These are phyloP conservation scores for Talinum fruticosum DNA, from an alignment of 148 eudicot genomes.

Conservation along the genomic window DNA sequence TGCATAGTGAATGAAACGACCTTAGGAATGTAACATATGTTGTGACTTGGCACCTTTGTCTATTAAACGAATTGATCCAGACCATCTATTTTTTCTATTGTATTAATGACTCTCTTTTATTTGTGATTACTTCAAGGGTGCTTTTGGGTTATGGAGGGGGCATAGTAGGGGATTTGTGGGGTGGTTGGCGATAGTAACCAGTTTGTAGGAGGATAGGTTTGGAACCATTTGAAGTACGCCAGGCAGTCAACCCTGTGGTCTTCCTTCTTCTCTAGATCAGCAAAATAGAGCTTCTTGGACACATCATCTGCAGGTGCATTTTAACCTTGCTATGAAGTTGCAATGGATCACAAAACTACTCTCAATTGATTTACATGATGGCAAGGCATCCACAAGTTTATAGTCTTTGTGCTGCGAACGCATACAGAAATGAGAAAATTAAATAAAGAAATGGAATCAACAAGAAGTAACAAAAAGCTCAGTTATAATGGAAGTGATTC, in stretches of 20 bases:
- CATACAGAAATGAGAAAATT: background rate
- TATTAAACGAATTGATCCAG: no score
- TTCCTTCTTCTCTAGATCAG: background rate
- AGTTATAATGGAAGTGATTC: background rate
- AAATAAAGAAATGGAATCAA: background rate
- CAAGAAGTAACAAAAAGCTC: background rate
- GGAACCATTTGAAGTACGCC: background rate
- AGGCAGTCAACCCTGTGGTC: background rate
- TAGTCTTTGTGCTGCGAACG: background rate
- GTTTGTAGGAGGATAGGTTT: no score
- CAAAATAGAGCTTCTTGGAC: background rate
- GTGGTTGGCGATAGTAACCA: no score
- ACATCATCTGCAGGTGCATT: background rate
- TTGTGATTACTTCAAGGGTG: no score
- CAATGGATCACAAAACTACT: background rate
- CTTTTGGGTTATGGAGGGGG: no score
- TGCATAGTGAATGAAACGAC: no score
- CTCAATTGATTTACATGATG: background rate
- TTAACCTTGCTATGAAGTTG: background rate
- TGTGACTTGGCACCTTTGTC: no score
- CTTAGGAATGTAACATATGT: no score
- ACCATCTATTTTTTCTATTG: no score
- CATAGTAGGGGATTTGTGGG: no score
- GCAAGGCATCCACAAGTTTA: slow-evolving; percentile 2
- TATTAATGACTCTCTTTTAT: no score